These are phyloP conservation scores for Zhuliangozyma parablackwelliae DNA, from an alignment of 1,139 yeast species.

Conservation along the genomic window DNA sequence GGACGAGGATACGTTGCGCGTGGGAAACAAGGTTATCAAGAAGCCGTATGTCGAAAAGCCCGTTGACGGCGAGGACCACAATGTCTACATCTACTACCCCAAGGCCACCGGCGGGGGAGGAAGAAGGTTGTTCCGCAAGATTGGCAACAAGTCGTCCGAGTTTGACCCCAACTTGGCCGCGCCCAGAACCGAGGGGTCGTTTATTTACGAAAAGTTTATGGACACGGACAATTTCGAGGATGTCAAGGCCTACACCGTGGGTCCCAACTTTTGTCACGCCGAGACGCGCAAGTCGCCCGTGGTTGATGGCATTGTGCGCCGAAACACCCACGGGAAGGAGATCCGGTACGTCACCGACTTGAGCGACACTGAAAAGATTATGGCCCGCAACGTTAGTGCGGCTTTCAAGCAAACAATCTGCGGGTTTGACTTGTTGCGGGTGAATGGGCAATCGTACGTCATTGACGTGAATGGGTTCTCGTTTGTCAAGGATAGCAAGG, in stretches of 20 bases:
- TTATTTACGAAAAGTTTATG: conserved; percentile 90
- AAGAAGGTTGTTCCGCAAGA: conserved; percentile 85
- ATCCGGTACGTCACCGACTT: conserved; percentile 84
- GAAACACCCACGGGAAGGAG: conserved; percentile 97
- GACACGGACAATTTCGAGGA: conserved; percentile 98
- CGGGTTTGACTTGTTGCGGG: conserved; percentile 92
- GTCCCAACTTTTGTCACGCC: conserved; percentile 87
- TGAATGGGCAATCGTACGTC: conserved; percentile 82
- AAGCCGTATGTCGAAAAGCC: conserved; percentile 99
- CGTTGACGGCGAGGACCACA: conserved; percentile 98
- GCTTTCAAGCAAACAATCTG: conserved; percentile 94
- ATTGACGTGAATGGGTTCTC: conserved; percentile 98
- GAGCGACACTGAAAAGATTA: conserved; percentile 64
- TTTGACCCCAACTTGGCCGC: conserved; percentile 73
- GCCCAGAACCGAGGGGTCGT: conserved; percentile 90
- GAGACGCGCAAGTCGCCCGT: conserved; percentile 98
- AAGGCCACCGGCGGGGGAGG: conserved; percentile 96
- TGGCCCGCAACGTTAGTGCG: conserved; percentile 73
- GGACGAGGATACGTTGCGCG: conserved; percentile 80
- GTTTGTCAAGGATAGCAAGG: conserved; percentile 88
- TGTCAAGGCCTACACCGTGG: conserved; percentile 97
- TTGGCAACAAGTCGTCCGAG: conserved; percentile 95
- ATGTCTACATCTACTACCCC: conserved; percentile 89
- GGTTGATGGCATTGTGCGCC: conserved; percentile 94
- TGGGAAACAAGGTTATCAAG: conserved; percentile 64